A percentile compares a stretch with the other conserved stretches of the same genome.
phyloP scores from a whole-genome alignment of 768 basidiomycete species.

The Xanthoconium stramineum region DNA sequence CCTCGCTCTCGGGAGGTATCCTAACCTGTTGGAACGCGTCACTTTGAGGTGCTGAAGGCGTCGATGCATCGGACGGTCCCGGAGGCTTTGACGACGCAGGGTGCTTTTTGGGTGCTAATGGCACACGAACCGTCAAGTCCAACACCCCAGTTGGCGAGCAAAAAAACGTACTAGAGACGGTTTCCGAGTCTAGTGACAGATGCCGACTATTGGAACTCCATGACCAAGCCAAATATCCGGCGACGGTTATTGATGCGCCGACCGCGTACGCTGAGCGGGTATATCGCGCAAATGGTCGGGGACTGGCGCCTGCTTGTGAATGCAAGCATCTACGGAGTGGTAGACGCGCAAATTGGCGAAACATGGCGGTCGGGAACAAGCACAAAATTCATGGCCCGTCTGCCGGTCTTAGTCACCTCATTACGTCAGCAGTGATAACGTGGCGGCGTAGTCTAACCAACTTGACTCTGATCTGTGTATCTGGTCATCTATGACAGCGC shows the following conservation, averaged over 20 bases:
- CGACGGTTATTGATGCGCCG: conserved; percentile 43
- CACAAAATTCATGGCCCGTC: conserved; percentile 21
- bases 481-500: no score
- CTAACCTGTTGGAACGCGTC: conserved; percentile 16
- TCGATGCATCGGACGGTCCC: conserved; percentile 18
- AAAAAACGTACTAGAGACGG: conserved; percentile 22
- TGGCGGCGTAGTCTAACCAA: no score
- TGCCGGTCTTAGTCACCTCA: conserved; percentile 21
- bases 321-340: conserved; percentile 53
- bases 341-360: conserved; percentile 51
- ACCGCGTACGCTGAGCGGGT: conserved; percentile 33
- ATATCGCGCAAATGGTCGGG: conserved; percentile 25
- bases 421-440: conserved; percentile 14
- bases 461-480: no score
- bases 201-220: conserved; percentile 39
- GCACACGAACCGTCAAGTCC: not conserved
- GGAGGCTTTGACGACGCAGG: conserved; percentile 1
- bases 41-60: conserved; percentile 11
- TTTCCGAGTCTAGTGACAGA: conserved; percentile 48
- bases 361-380: conserved; percentile 38
- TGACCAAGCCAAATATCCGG: conserved; percentile 49
- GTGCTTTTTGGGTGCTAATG: conserved; percentile 20
- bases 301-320: conserved; percentile 33
- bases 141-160: not conserved
- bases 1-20: conserved; percentile 1